Percentiles rank a stretch among this genome's conserved stretches.
Conservation (phyloP, 2,329 filamentous ascomycete genomes). For the Ramularia endophylla region DNA sequence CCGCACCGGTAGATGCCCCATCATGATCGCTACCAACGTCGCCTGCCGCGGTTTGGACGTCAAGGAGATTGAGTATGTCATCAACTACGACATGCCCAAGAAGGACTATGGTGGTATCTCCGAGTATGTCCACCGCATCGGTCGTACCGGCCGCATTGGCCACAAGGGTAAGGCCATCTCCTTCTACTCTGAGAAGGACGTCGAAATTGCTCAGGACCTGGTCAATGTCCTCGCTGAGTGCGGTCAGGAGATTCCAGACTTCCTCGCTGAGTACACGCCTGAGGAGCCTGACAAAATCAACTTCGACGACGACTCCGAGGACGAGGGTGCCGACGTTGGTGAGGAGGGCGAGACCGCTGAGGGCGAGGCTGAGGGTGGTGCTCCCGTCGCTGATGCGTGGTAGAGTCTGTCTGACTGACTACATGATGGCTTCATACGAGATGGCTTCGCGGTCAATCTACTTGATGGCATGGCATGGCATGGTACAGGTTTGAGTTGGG, state of each 20-base stretch:
- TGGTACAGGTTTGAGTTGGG: too few species aligned
- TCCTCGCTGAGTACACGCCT: conserved; percentile 61
- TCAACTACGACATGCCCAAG: conserved; percentile 86
- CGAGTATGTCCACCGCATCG: conserved; percentile 93
- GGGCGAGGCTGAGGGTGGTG: conserved; percentile 8
- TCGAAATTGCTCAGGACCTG: conserved; percentile 64
- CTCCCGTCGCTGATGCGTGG: conserved; percentile 6
- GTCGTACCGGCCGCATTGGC: conserved; percentile 90
- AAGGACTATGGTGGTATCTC: conserved; percentile 75
- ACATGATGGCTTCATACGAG: not conserved
- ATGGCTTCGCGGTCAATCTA: not conserved
- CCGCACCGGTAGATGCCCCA: conserved; percentile 65
- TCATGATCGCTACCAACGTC: conserved; percentile 81
- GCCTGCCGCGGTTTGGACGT: conserved; percentile 86
- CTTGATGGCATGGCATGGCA: too few species aligned
- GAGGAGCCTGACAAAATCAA: conserved; percentile 45
- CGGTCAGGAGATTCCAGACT: conserved; percentile 73
- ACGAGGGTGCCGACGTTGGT: conserved; percentile 27
- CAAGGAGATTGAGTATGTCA: conserved; percentile 77
- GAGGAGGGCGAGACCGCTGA: conserved; percentile 8
- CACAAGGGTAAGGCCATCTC: conserved; percentile 80
- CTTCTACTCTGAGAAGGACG: conserved; percentile 76
- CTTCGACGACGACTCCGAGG: conserved; percentile 51
- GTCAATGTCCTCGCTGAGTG: conserved; percentile 79
- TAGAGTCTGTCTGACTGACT: not conserved